Conservation (phyloP, 768 basidiomycete genomes). For the Omphalotus guepiniiformis region DNA sequence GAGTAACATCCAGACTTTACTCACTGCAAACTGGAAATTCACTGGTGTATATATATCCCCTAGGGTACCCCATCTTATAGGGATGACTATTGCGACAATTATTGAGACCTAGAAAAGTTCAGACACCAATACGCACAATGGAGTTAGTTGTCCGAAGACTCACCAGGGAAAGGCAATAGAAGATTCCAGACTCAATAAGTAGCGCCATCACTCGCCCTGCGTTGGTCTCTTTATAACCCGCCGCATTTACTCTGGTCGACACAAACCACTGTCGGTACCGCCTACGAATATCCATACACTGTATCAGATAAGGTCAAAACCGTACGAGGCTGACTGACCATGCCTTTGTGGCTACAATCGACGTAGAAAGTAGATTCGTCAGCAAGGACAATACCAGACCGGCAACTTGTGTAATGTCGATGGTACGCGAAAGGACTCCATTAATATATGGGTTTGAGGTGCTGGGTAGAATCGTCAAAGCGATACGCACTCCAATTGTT, state of each 20-base stretch:
- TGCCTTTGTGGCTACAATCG: conserved; percentile 9
- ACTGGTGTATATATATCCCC: conserved; percentile 15
- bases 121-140: too few species aligned
- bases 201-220: conserved; percentile 1
- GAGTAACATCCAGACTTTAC: not conserved
- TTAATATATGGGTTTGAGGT: not conserved
- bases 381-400: conserved; percentile 10
- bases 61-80: conserved; percentile 12
- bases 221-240: not conserved
- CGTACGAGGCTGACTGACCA: conserved; percentile 3
- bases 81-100: conserved; percentile 10
- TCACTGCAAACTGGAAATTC: conserved; percentile 15
- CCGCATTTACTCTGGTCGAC: not conserved
- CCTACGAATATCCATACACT: not conserved
- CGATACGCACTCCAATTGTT: conserved; percentile 1
- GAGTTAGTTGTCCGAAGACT: not conserved
- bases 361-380: conserved; percentile 13
- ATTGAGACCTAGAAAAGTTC: conserved; percentile 4
- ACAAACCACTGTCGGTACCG: not conserved
- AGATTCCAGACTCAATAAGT: conserved; percentile 6
- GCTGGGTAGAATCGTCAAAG: not conserved
- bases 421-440: conserved; percentile 1
- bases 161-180: conserved; percentile 8
- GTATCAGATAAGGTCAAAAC: not conserved
- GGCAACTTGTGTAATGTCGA: conserved; percentile 12